phyloP scores from a whole-genome alignment of 768 basidiomycete species.

The Rhizopogon salebrosus region DNA sequence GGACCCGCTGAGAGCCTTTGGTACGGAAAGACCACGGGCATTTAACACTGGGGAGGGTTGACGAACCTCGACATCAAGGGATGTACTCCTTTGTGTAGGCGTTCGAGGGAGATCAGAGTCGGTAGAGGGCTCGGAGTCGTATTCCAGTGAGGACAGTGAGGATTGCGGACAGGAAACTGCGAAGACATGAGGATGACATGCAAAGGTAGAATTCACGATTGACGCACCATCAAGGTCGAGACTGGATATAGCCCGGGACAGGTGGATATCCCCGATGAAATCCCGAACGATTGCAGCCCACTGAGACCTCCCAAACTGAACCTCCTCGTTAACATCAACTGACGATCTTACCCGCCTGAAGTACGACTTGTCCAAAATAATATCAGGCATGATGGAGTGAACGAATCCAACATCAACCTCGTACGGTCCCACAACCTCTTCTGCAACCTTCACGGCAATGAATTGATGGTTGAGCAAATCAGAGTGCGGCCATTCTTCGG shows the following conservation, averaged over 20 bases:
- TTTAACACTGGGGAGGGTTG: conserved; percentile 1
- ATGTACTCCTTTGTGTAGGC: conserved; percentile 1
- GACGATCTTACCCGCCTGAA: neutral
- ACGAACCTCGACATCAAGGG: conserved; percentile 1
- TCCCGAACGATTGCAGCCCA: conserved; percentile 41
- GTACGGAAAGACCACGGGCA: neutral
- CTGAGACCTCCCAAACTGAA: conserved; percentile 28
- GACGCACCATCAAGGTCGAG: conserved; percentile 2
- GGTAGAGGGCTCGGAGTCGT: conserved; percentile 5
- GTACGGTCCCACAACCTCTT: conserved; percentile 33
- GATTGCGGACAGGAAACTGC: conserved; percentile 2
- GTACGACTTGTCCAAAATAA: neutral
- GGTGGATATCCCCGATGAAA: conserved; percentile 27
- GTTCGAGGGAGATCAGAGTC: conserved; percentile 6
- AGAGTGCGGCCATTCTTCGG: neutral
- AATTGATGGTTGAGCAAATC: conserved; percentile 33
- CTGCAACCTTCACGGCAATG: conserved; percentile 33
- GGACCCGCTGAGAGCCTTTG: conserved; percentile 32
- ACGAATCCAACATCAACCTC: conserved; percentile 40
- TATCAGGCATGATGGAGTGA: conserved; percentile 13
- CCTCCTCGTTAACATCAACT: conserved; percentile 27
- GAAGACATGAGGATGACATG: neutral
- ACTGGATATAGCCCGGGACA: neutral
- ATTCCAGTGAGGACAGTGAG: conserved; percentile 3
- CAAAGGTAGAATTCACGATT: neutral